A percentile compares a stretch with the other conserved stretches of the same genome.
phyloP scores from a whole-genome alignment of 1,139 yeast genomes.

The Kodamaea arcana region DNA sequence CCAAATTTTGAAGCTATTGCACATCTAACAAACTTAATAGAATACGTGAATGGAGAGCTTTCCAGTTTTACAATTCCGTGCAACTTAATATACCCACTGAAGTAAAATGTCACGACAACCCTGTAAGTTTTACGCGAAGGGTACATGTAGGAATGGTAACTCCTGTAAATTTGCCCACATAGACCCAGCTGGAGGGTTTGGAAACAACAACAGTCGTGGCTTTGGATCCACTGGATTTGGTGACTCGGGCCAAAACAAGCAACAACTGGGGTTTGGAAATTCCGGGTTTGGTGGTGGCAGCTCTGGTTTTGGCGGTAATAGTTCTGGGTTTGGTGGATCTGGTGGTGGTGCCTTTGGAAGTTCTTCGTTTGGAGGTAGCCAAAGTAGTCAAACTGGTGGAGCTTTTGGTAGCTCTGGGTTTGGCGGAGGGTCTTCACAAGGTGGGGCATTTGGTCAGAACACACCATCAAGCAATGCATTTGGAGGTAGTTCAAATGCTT shows the following conservation, averaged over 20 bases:
- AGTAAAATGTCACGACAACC: slow-evolving; percentile 2
- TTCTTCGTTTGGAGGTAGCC: too few relatives aligned
- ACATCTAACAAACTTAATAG: too few relatives aligned
- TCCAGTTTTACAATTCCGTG: too few relatives aligned
- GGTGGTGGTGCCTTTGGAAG: slow-evolving; percentile 1
- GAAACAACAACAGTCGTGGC: slow-evolving; percentile 5
- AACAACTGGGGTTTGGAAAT: slow-evolving; percentile 2
- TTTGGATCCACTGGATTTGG: slow-evolving; percentile 10
- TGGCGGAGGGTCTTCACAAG: background rate
- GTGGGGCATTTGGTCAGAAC: background rate
- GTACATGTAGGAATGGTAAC: slow-evolving; percentile 22
- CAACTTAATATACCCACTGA: too few relatives aligned
- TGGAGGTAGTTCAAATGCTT: slow-evolving; percentile 2
- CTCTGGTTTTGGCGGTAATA: slow-evolving; percentile 1
- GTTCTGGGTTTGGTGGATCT: slow-evolving; percentile 1
- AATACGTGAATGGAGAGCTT: too few relatives aligned
- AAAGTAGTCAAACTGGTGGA: too few relatives aligned
- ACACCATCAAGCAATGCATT: background rate
- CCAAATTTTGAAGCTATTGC: too few relatives aligned
- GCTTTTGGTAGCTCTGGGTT: slow-evolving; percentile 1
- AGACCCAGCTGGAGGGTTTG: slow-evolving; percentile 8
- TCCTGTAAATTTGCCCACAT: slow-evolving; percentile 20
- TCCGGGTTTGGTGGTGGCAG: slow-evolving; percentile 4
- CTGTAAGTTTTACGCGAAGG: slow-evolving; percentile 20
- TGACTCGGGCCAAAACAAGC: background rate